Percentiles rank a stretch among this genome's conserved stretches.
Evolutionary conservation across 148 eudicot genomes (phyloP).

Genomic region (Fallopia convolvulus): DNA sequence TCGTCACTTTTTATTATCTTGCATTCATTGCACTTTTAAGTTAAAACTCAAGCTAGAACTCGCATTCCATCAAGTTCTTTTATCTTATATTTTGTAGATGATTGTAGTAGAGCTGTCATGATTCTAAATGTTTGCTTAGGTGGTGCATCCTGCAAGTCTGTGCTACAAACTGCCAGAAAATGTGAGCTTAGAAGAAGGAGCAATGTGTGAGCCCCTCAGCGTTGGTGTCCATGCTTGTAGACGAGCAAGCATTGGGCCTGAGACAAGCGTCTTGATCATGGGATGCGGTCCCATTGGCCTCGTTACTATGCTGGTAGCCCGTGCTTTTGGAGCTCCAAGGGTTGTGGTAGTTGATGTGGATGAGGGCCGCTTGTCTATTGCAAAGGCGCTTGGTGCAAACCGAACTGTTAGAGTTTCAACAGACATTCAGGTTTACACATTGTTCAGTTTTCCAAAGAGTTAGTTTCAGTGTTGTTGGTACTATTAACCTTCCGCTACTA

Average conservation of each 20-base stretch:
- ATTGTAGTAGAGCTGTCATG: no score
- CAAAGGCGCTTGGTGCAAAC: not conserved
- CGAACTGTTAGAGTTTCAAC: not conserved
- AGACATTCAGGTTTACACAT: not conserved
- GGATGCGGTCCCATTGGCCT: conserved; percentile 92
- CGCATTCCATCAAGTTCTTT: no score
- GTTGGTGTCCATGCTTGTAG: not conserved
- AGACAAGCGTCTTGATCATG: conserved; percentile 63
- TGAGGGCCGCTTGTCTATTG: not conserved
- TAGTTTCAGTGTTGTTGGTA: not conserved
- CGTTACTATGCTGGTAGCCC: conserved; percentile 80
- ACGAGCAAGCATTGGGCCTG: conserved; percentile 56
- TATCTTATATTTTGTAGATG: no score
- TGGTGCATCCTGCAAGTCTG: no score
- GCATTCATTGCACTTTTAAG: no score
- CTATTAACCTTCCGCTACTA: no score
- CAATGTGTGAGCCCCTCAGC: conserved; percentile 45
- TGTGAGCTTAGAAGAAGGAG: conserved; percentile 80
- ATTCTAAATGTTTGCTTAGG: no score
- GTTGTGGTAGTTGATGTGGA: conserved; percentile 53
- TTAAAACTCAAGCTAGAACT: no score
- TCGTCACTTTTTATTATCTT: no score
- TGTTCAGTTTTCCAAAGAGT: not conserved
- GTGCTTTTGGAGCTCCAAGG: conserved; percentile 84
- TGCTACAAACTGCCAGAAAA: conserved; percentile 21